phyloP scores from a whole-genome alignment of 768 basidiomycete genomes.

The Ramaria sp. region DNA sequence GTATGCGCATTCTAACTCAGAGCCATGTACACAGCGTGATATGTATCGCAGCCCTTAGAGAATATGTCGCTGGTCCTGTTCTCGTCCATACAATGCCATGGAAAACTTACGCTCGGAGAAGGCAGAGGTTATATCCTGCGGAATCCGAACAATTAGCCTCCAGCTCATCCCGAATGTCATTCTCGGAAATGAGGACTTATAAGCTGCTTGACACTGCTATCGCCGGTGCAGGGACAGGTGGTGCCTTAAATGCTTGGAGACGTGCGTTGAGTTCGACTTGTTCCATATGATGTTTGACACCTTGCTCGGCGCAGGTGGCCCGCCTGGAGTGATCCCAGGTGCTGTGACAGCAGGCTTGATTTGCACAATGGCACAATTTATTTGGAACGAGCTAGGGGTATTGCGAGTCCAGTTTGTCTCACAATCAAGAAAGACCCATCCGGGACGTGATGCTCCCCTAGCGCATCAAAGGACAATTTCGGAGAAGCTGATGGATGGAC shows the following conservation, averaged over 20 bases:
- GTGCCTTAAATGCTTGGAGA: slow-evolving; percentile 43
- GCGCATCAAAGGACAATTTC: slow-evolving; percentile 13
- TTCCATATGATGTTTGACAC: slow-evolving; percentile 4
- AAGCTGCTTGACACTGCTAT: slow-evolving; percentile 60
- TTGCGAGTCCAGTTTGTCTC: slow-evolving; percentile 48
- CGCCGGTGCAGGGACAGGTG: slow-evolving; percentile 62
- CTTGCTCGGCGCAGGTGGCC: slow-evolving; percentile 40
- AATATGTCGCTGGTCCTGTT: slow-evolving; percentile 61
- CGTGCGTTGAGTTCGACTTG: slow-evolving; percentile 32
- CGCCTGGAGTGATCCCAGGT: slow-evolving; percentile 44
- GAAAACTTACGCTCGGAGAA: slow-evolving; percentile 34
- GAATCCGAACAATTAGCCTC: slow-evolving; percentile 13
- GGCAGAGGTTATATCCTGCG: slow-evolving; percentile 21
- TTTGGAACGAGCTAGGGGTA: slow-evolving; percentile 58
- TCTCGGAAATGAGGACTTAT: slow-evolving; percentile 44
- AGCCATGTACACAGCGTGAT: not conserved
- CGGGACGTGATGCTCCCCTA: not conserved
- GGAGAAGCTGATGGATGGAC: slow-evolving; percentile 17
- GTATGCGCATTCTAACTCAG: slow-evolving; percentile 29
- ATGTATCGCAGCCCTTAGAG: slow-evolving; percentile 47
- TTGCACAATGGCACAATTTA: slow-evolving; percentile 54
- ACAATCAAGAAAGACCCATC: slow-evolving; percentile 16
- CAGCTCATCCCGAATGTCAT: slow-evolving; percentile 22
- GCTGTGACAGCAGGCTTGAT: slow-evolving; percentile 45
- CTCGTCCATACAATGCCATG: slow-evolving; percentile 35